Conservation (phyloP, 140 eudicot genomes). For the Artemisia princeps region DNA sequence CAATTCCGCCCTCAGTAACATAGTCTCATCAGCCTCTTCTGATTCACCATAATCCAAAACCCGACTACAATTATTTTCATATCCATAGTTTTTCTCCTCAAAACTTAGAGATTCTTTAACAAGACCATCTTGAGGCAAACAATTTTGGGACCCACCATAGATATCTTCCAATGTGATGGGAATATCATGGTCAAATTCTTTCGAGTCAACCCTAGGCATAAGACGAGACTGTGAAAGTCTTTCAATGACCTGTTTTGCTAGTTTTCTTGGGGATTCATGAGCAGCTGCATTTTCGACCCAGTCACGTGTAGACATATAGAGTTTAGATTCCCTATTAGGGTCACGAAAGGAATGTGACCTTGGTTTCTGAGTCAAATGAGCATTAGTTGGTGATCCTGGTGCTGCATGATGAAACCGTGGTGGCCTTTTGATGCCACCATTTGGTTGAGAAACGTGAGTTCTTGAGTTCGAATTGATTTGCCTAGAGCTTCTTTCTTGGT, state of each 20-base stretch:
- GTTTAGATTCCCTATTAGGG: constrained; percentile 38
- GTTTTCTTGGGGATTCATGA: constrained; percentile 63
- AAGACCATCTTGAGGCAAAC: constrained; percentile 31
- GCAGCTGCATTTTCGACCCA: constrained; percentile 49
- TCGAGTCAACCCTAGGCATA: constrained; percentile 40
- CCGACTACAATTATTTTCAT: constrained; percentile 19
- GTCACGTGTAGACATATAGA: constrained; percentile 42
- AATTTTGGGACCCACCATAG: constrained; percentile 39
- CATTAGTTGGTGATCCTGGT: constrained; percentile 37
- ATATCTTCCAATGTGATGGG: constrained; percentile 87
- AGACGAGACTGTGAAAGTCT: constrained; percentile 69
- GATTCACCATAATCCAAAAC: constrained; percentile 29
- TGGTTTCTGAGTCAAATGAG: constrained; percentile 47
- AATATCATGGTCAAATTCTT: constrained; percentile 43
- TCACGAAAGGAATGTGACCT: constrained; percentile 72
- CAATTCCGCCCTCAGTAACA: constrained; percentile 36
- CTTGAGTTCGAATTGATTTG: constrained; percentile 28
- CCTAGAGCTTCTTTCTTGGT: constrained; percentile 35
- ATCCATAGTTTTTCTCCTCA: constrained; percentile 23
- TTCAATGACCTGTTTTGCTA: constrained; percentile 82
- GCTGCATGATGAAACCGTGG: constrained; percentile 48
- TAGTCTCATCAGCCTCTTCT: constrained; percentile 43
- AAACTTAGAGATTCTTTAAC: constrained; percentile 32
- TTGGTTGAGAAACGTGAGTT: constrained; percentile 31
- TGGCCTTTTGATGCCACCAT: constrained; percentile 41